Percentiles rank a stretch among this genome's conserved stretches.
Conservation (phyloP, 163 green algal species). For the Coccomyxa subellipsoidea region DNA sequence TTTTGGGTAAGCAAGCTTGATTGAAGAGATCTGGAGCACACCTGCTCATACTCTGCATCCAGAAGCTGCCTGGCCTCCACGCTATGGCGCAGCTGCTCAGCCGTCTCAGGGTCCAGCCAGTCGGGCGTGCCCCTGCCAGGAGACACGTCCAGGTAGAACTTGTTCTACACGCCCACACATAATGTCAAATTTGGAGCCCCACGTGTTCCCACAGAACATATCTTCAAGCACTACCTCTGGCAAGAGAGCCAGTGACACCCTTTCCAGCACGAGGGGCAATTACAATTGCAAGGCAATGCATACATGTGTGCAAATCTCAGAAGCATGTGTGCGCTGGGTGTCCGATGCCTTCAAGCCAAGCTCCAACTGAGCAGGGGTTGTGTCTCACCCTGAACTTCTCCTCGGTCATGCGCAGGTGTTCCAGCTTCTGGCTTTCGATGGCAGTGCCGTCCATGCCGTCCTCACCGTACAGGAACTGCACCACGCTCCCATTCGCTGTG, state of each 20-base stretch:
- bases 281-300: too few relatives aligned
- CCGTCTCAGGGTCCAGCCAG: conserved; percentile 57
- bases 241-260: too few relatives aligned
- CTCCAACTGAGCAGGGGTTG: not conserved
- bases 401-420: conserved; percentile 62
- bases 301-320: too few relatives aligned
- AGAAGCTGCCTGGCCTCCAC: conserved; percentile 44
- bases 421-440: conserved; percentile 91
- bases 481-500: conserved; percentile 82
- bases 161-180: not conserved
- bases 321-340: too few relatives aligned
- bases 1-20: not conserved
- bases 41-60: conserved; percentile 54
- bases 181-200: too few relatives aligned
- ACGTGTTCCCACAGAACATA: too few relatives aligned
- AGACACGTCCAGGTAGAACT: conserved; percentile 21
- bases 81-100: conserved; percentile 61
- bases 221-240: too few relatives aligned
- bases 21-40: not conserved
- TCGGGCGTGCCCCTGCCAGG: conserved; percentile 33
- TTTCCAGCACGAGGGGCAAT: too few relatives aligned
- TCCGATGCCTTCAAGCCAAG: too few relatives aligned
- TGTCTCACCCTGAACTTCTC: conserved; percentile 43
- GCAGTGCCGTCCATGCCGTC: conserved; percentile 88
- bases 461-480: conserved; percentile 95